Conservation (phyloP, 2,329 filamentous ascomycete species). For the Colletotrichum tanaceti region DNA sequence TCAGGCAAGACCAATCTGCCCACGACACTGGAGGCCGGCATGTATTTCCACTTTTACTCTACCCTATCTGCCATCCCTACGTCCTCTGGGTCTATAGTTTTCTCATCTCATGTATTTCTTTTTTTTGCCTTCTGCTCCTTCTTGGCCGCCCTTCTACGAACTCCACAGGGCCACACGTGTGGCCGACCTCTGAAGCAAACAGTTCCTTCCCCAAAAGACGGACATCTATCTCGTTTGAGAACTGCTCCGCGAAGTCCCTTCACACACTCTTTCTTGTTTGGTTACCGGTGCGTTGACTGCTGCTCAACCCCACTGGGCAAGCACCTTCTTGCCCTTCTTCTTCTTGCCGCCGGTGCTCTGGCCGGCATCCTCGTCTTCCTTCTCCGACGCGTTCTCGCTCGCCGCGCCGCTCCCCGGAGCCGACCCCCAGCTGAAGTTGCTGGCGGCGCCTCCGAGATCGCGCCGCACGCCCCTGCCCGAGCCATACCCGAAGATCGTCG, state of each 20-base stretch:
- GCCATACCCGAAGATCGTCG: conserved; percentile 72
- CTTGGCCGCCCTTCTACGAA: neutral
- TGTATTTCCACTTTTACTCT: neutral
- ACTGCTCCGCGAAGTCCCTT: no score
- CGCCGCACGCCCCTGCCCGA: conserved; percentile 63
- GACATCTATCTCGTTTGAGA: neutral
- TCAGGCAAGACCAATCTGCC: neutral
- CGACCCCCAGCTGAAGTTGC: conserved; percentile 66
- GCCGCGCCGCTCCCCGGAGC: conserved; percentile 44
- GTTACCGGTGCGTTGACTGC: neutral
- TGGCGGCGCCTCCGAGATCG: conserved; percentile 61
- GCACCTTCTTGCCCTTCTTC: conserved; percentile 71
- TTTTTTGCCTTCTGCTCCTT: neutral
- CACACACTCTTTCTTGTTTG: neutral
- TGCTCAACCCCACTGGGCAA: conserved; percentile 69
- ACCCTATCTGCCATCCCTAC: neutral
- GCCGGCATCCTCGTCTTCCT: conserved; percentile 46
- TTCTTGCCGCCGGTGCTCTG: conserved; percentile 54
- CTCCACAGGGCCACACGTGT: neutral
- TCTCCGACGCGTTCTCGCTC: conserved; percentile 43
- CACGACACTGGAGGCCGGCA: neutral
- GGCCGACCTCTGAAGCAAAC: neutral
- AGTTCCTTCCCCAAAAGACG: neutral
- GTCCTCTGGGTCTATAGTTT: neutral
- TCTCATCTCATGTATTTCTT: neutral